Base-by-base conservation (phyloP, 2,329 filamentous ascomycete genomes). In the Acrocalymma vagum region DNA sequence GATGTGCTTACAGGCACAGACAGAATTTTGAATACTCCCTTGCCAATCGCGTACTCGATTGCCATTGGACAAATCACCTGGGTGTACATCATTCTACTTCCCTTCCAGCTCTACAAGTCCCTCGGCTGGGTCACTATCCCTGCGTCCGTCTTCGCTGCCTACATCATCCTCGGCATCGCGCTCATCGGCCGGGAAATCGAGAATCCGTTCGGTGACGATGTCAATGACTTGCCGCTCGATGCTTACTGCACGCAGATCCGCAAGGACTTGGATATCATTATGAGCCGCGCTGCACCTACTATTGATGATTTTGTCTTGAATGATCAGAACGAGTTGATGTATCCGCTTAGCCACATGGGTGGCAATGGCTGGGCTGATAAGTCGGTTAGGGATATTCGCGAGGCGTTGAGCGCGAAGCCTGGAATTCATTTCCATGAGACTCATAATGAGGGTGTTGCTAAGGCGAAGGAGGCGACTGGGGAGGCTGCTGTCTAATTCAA, bases 41-140 rank as follows among this genome's bases (percentile, higher is more conserved):
- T 94, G 0, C 90, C 90, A 1, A 79, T 90, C 35, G 90, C 89
- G n/a, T 94, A 94, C 72, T 83, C 80, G 52, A 94, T 95, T 53
- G 83, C 88, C 52, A 92, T 94, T 62, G 83, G 84, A 18, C 90
- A 94, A 61, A 93, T 94, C 58, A 90, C 90, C 17, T 91, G 87
- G 83, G 80, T 91, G 27, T 95, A 94, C 68, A 84, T 94, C 41
- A 71, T 90, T 37, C 77, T 90, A 6, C 79, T 95, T 0, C 90
- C 90, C 2, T 93, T 94, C 77, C 90, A 95, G 71, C 81, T 94
- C 4, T 81, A 81, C 62, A 64, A 67, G 0, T 63, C 69, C 1
- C 78, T 95, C 0, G 55, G 70, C 2, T 94, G 85, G 84, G 78
- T 90, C 47, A 86, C 89, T 9, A 92, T 94, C 51, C 89, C 89